Evolutionary conservation across 2,329 filamentous ascomycete genomes (phyloP), one percentile per base, ranked within the genome.

Genomic region (Arthroderma uncinatum): DNA sequence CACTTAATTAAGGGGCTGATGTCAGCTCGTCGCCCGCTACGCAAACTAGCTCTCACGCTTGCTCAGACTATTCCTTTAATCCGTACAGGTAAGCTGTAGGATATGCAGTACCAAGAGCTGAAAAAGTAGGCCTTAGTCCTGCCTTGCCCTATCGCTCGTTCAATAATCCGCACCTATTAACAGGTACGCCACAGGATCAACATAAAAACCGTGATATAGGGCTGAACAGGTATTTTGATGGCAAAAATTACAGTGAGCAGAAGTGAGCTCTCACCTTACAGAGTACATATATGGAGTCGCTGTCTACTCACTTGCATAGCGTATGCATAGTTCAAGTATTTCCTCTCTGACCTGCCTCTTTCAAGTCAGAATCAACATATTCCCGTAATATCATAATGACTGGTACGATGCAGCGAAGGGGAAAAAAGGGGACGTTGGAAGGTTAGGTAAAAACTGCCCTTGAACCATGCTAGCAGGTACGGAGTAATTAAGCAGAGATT

Each of bases 201-300:
- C 44, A 48, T 48, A 48, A 23, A 48, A 48, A n/a, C n/a, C 44
- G 44, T 48, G 44, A 48, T 48, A 48, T 48, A 48, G 44, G 44
- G 44, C 44, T 48, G 44, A 48, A 28, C 25, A 48, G 21, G 21
- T 21, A 28, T 12, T 12, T 48, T 12, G 44, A 48, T 48, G 21
- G 44, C 25, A n/a, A 48, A 14, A 14, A 28, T 48, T 48, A n/a
- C 44, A 28, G 23, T 10, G 44, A 28, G 21, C 8, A 25, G 44
- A 48, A 48, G 21, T 25, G 44, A 42, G 39, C 39, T 48, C 23
- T 48, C 44, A 48, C 5, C 40, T 47, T 14, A 47, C 40, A 12
- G n/a, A n/a, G n/a, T 40, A 40, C 37, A 39, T 39, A 39, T 40
- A 40, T 16, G 39, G 39, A 10, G 39, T 42, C 16, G 23, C 16